These are phyloP conservation scores for Paramecium tetraurelia DNA, from an alignment of 73 alveolate genomes.

Conservation along the genomic window DNA sequence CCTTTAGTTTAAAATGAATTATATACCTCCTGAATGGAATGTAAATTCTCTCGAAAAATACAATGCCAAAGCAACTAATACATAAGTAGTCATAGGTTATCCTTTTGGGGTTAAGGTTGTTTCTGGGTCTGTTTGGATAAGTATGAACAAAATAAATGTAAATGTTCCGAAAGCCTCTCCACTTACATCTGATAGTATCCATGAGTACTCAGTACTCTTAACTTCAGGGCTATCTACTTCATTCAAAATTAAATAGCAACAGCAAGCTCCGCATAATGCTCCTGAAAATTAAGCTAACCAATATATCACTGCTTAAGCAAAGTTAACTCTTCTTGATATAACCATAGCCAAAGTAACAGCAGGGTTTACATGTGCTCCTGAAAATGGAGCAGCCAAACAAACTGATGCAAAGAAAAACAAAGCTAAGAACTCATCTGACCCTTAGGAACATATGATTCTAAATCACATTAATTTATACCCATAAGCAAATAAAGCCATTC, in stretches of 20 bases:
- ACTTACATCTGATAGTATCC: not conserved
- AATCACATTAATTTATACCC: not conserved
- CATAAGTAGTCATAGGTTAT: constrained; percentile 20
- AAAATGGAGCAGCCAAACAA: constrained; percentile 47
- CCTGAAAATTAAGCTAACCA: constrained; percentile 44
- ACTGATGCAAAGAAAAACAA: constrained; percentile 45
- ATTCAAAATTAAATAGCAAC: constrained; percentile 14
- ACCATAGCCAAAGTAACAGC: constrained; percentile 45
- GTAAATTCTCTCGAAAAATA: constrained; percentile 21
- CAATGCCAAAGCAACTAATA: constrained; percentile 33
- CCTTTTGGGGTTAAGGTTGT: not conserved
- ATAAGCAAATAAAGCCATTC: constrained; percentile 39
- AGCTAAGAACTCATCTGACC: constrained; percentile 42
- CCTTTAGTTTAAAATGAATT: not conserved
- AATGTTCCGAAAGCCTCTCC: constrained; percentile 39
- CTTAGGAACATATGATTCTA: constrained; percentile 30
- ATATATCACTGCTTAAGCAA: constrained; percentile 32
- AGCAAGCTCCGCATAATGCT: constrained; percentile 36
- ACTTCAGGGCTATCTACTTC: constrained; percentile 40
- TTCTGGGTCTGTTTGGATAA: not conserved
- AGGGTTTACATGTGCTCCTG: constrained; percentile 47
- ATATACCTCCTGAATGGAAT: constrained; percentile 43
- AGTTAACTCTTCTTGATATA: constrained; percentile 19
- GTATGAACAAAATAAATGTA: constrained; percentile 18
- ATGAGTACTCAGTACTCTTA: not conserved